Conservation (phyloP, 768 basidiomycete species). For the Udeniomyces megalosporus region DNA sequence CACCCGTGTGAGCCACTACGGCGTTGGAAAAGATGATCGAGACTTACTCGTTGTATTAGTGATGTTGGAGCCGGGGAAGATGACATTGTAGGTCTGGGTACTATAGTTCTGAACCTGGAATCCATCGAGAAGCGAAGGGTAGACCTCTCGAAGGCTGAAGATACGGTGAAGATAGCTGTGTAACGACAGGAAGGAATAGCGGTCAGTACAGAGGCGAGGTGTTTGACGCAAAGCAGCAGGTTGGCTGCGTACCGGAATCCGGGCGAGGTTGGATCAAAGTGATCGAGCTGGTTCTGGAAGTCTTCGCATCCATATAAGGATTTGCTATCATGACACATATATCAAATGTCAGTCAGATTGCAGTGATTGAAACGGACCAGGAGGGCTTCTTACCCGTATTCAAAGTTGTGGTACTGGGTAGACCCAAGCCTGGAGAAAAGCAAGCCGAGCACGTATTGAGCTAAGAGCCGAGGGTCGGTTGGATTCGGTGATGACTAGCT, state of each 20-base stretch:
- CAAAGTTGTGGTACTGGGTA: slow-evolving; percentile 84
- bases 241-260: background rate
- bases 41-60: slow-evolving; percentile 48
- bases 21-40: background rate
- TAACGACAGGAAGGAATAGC: no score
- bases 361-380: slow-evolving; percentile 30
- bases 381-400: slow-evolving; percentile 54
- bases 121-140: slow-evolving; percentile 67
- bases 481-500: background rate
- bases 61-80: slow-evolving; percentile 68
- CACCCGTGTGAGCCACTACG: background rate
- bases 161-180: slow-evolving; percentile 42
- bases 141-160: slow-evolving; percentile 48
- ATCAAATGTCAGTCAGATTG: background rate
- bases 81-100: slow-evolving; percentile 64
- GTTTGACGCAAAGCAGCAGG: no score
- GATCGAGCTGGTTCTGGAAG: slow-evolving; percentile 81
- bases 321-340: no score
- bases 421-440: slow-evolving; percentile 46
- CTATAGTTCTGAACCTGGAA: slow-evolving; percentile 63
- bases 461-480: background rate
- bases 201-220: no score
- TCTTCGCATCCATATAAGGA: slow-evolving; percentile 43
- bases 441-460: background rate
- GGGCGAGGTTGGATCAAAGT: slow-evolving; percentile 54